These are phyloP conservation scores for Didymella pomorum DNA, from an alignment of 2,329 filamentous ascomycete species.

Conservation along the genomic window DNA sequence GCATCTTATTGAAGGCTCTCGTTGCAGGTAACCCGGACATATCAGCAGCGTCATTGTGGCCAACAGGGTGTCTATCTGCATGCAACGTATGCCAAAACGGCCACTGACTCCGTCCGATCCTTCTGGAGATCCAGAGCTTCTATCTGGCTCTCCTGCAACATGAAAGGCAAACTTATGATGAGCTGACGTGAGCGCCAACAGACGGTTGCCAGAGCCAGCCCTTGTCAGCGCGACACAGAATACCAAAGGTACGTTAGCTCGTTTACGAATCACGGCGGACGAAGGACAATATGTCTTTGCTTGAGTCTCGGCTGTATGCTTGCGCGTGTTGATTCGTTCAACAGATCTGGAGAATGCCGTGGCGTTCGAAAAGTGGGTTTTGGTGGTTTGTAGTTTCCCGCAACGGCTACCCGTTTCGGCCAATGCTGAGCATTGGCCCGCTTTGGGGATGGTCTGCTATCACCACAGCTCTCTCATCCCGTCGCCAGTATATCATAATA, in stretches of 20 bases:
- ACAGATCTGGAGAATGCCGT: not conserved
- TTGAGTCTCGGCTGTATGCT: not conserved
- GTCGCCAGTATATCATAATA: not conserved
- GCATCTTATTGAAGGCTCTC: no score
- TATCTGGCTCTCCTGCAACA: no score
- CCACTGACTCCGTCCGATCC: no score
- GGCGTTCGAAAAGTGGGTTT: not conserved
- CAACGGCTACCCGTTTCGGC: not conserved
- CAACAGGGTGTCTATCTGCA: no score
- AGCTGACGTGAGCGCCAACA: slow-evolving; percentile 11
- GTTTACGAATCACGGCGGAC: not conserved
- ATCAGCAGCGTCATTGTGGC: no score
- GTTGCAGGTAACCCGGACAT: no score
- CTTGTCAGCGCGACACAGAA: not conserved
- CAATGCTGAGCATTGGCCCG: not conserved
- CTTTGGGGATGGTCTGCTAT: not conserved
- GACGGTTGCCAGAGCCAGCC: not conserved
- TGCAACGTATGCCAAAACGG: no score
- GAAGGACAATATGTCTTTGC: not conserved
- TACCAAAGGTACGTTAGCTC: not conserved
- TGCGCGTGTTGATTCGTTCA: not conserved
- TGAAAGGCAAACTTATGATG: no score
- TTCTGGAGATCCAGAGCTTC: no score
- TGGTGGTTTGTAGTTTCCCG: no score
- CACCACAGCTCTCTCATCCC: not conserved